These are phyloP conservation scores for Pythium grandisporangium DNA, from an alignment of 352 stramenopile species.

Conservation along the genomic window DNA sequence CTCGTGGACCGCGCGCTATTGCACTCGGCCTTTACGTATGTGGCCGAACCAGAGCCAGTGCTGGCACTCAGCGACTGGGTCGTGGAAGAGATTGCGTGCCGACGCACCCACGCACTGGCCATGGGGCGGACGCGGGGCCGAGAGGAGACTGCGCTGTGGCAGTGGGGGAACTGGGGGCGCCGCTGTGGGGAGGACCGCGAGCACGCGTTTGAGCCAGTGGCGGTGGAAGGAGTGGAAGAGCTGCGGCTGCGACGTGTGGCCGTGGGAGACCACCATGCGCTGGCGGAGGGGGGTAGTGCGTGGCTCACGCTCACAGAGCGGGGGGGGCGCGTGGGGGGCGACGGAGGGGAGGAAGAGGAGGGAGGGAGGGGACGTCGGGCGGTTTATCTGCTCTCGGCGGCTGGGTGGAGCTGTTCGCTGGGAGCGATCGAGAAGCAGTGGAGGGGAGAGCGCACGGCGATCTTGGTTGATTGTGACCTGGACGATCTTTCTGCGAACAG, in stretches of 20 bases:
- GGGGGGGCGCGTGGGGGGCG: conserved; percentile 1
- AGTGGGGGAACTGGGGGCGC: conserved; percentile 70
- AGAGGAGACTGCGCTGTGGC: conserved; percentile 27
- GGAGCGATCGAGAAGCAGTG: conserved; percentile 15
- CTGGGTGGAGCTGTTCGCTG: not conserved
- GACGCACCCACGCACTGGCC: conserved; percentile 48
- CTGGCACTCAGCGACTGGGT: conserved; percentile 29
- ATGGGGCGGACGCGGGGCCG: too few species aligned
- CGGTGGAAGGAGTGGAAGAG: conserved; percentile 9
- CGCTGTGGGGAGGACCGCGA: conserved; percentile 36
- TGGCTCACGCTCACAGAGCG: conserved; percentile 31
- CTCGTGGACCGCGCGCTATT: conserved; percentile 52
- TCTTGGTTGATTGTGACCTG: conserved; percentile 37
- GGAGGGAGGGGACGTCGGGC: too few species aligned
- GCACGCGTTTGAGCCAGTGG: conserved; percentile 47
- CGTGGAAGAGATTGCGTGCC: conserved; percentile 37
- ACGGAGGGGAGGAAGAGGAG: too few species aligned
- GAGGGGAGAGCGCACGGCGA: too few species aligned
- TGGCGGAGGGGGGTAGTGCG: conserved; percentile 53
- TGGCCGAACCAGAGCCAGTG: conserved; percentile 51
- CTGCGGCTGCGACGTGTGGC: conserved; percentile 23
- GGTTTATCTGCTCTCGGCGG: conserved; percentile 15
- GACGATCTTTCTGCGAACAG: too few species aligned
- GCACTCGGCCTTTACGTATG: conserved; percentile 62
- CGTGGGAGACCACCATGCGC: conserved; percentile 41